Evolutionary conservation across 257 asterid genomes (phyloP), one percentile per base, ranked within the genome.

Genomic region (Ajuga chamaepitys): DNA sequence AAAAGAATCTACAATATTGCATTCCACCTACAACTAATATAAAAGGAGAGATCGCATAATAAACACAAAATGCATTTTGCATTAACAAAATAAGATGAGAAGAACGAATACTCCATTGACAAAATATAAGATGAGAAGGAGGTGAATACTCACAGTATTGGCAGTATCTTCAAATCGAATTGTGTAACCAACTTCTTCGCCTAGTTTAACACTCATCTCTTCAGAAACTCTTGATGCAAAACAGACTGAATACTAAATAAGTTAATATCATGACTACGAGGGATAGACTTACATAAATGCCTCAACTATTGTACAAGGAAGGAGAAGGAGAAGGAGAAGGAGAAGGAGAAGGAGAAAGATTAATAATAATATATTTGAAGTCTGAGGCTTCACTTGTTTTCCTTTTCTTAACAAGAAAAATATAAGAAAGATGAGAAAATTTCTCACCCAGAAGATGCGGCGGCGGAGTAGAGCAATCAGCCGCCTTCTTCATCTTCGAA

Each of bases 401-500:
- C 45, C 22, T 8, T 20, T 12, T 4, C 28, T 17, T 3, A 41
- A n/a, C 2, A 59, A 2, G 5, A 7, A 7, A 25, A 28, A n/a
- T n/a, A n/a, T n/a, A n/a, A n/a, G n/a, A n/a, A n/a, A 9, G 42
- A 16, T 38, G 35, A 30, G 12, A 11, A 32, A 26, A 35, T 9
- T 21, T 9, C n/a, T 30, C 63, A 94, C 97, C 95, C 90, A 0
- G 99, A 82, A 61, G 95, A 83, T 21, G 69, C 57, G 17, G 96
- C 63, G 53, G 88, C 35, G 13, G 84, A 25, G 74, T 70, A 81
- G 69, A 94, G 81, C 17, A 94, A 69, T 66, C 89, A 79, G 45
- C 96, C 97, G 70, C 95, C 99, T 77, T 94, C 99, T 84, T 88
- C 99, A 41, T 90, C 99, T 70, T 90, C 97, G 20, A 89, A 72